Conservation (phyloP, 495 filamentous ascomycete species). For the Talaromyces liani region DNA sequence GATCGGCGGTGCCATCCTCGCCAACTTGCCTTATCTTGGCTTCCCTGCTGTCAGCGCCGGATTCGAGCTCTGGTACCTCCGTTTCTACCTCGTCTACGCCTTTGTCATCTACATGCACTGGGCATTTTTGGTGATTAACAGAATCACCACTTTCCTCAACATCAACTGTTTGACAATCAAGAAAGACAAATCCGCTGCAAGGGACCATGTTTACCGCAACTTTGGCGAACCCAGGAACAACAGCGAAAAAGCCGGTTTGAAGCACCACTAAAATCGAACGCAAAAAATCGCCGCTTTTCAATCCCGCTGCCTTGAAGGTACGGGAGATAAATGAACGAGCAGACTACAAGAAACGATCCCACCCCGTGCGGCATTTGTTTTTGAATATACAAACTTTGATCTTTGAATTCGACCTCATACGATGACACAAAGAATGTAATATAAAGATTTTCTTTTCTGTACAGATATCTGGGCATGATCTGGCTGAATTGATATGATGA, state of each 20-base stretch:
- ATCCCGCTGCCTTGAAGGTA: neutral
- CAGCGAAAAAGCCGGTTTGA: conserved; percentile 13
- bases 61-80: conserved; percentile 72
- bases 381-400: neutral
- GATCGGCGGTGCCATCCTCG: conserved; percentile 73
- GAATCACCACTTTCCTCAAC: conserved; percentile 84
- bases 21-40: conserved; percentile 74
- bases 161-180: conserved; percentile 94
- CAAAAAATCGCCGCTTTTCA: neutral
- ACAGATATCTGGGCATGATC: neutral
- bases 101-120: conserved; percentile 80
- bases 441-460: neutral
- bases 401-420: neutral
- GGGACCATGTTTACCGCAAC: conserved; percentile 33
- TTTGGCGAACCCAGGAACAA: conserved; percentile 20
- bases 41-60: conserved; percentile 50
- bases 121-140: conserved; percentile 84
- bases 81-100: conserved; percentile 74
- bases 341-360: neutral
- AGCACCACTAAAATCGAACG: conserved; percentile 15
- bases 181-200: conserved; percentile 37
- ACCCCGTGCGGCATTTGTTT: neutral
- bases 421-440: neutral
- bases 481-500: neutral
- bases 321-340: neutral